Base-by-base conservation (phyloP, 768 basidiomycete species). In the Russula brevipes region DNA sequence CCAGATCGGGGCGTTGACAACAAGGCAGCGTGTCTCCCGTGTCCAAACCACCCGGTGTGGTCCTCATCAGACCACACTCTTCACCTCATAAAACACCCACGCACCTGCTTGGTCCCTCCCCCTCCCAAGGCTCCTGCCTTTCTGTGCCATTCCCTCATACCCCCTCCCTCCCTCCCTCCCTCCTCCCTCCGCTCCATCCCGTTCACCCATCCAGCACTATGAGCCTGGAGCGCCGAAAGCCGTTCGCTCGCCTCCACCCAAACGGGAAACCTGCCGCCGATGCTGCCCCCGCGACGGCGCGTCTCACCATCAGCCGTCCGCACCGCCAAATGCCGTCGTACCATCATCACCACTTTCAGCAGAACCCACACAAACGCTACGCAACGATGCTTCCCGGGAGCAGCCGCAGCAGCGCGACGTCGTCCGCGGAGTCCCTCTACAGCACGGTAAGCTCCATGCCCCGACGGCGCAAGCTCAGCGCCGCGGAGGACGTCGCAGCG, bases 401-500 rank as follows among this genome's bases (percentile, higher is more conserved):
- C 46, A 55, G 53, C 41, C 63, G 65, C n/a, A 63, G 61, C 35
- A 66, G 61, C 54, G 62, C 63, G 38, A 63, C 56, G 5, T 64
- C 64, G 2, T 66, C 64, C 19, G 56, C 62, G 14, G 55, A 64
- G 38, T 64, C 65, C 8, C 45, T 63, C 12, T 52, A 58, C 42
- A 65, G 56, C 19, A 44, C 11, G 17, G 30, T 41, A 4, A 36
- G 52, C 57, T 57, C 54, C n/a, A 44, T 56, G 4, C 59, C 58
- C 0, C 57, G 66, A 2, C 63, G 54, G 19, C 66, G 66, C 12
- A 66, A 66, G 50, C 58, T 66, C 14, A 66, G 66, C 45, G 58
- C 64, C 7, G 66, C 66, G 1, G 63, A 65, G 54, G 66, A 66
- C 39, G 63, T 66, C 10, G 66, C 63, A 1, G 66, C 66, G 6